Evolutionary conservation across 2,329 filamentous ascomycete genomes (phyloP).

Genomic region (Cladosporium austrohemisphaericum): DNA sequence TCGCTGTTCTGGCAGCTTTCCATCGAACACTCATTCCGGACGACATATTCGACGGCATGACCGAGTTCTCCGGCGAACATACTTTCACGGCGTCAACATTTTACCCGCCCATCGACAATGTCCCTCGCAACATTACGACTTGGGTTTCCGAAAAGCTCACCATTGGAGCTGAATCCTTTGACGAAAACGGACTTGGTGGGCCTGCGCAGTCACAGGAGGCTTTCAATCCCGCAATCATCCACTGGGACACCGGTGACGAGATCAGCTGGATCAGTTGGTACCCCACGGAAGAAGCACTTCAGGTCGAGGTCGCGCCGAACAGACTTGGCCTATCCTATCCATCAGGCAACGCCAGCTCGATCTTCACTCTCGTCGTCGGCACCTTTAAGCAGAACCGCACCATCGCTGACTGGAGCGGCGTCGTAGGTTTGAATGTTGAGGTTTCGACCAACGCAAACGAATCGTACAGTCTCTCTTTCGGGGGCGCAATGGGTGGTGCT

Average conservation of each 20-base stretch:
- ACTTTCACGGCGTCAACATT: constrained; percentile 52
- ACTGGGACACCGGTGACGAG: constrained; percentile 46
- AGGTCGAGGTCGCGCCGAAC: constrained; percentile 27
- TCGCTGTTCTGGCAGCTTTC: constrained; percentile 52
- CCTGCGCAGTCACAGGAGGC: constrained; percentile 48
- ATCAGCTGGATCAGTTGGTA: constrained; percentile 19
- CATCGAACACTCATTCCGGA: constrained; percentile 48
- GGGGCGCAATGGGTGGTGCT: constrained; percentile 39
- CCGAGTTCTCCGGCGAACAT: constrained; percentile 51
- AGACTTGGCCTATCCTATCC: constrained; percentile 53
- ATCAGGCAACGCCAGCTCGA: constrained; percentile 41
- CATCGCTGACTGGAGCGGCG: constrained; percentile 45
- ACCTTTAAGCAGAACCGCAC: constrained; percentile 46
- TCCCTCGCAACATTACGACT: constrained; percentile 56
- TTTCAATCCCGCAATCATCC: constrained; percentile 59
- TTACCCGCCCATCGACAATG: constrained; percentile 56
- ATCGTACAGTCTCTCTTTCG: constrained; percentile 42
- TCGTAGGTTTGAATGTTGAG: constrained; percentile 47
- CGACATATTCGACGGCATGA: constrained; percentile 38
- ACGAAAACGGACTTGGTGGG: constrained; percentile 55
- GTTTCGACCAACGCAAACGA: constrained; percentile 45
- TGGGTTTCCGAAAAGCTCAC: constrained; percentile 56
- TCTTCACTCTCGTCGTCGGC: constrained; percentile 51
- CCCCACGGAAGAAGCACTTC: constrained; percentile 17
- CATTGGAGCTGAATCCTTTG: constrained; percentile 58